Conservation (phyloP, 2,329 filamentous ascomycete genomes). For the Coniochaeta hoffmannii region DNA sequence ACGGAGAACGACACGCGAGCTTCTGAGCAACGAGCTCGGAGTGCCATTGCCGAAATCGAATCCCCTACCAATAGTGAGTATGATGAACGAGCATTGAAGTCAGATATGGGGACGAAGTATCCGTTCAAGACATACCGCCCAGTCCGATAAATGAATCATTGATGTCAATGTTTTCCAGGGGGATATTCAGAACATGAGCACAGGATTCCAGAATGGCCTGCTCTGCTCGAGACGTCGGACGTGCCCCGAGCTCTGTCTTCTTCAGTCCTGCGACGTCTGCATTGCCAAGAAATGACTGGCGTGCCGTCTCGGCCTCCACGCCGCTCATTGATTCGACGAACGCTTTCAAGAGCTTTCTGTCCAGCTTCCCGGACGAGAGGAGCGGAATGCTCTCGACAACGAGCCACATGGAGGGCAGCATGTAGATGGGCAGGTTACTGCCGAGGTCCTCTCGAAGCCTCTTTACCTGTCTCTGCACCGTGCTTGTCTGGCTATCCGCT, state of each 20-base stretch:
- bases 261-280: background rate
- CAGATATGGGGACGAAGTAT: background rate
- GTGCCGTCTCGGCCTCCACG: background rate
- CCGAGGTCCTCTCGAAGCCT: background rate
- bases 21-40: background rate
- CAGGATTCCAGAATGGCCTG: background rate
- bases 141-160: background rate
- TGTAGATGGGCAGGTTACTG: constrained; percentile 14
- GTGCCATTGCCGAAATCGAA: background rate
- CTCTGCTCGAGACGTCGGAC: background rate
- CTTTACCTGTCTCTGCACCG: background rate
- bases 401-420: constrained; percentile 22
- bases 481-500: background rate
- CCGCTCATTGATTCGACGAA: background rate
- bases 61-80: background rate
- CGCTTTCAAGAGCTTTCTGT: constrained; percentile 5
- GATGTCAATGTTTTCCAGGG: background rate
- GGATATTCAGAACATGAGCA: background rate
- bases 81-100: background rate
- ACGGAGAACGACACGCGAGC: background rate
- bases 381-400: constrained; percentile 13
- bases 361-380: constrained; percentile 14
- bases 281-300: background rate
- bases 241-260: background rate
- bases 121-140: background rate